Evolutionary conservation across 192 early-diverging fungal genomes (phyloP).

Genomic region (Allomyces javanicus): DNA sequence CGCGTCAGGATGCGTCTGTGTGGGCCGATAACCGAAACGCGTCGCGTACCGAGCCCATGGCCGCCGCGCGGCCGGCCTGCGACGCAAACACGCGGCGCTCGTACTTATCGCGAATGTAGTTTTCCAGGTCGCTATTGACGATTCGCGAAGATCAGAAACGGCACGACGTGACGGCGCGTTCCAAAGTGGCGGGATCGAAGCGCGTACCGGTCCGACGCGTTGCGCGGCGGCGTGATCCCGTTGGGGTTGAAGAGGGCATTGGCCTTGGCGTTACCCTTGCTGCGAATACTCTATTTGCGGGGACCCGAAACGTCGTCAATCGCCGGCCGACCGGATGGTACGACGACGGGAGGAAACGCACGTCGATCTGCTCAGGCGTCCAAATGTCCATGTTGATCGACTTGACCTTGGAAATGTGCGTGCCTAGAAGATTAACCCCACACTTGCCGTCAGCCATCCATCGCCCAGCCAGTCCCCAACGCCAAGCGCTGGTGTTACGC

Average conservation of each 20-base stretch:
- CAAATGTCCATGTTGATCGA: constrained; percentile 75
- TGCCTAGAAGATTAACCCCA: constrained; percentile 41
- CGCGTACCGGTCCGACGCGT: constrained; percentile 32
- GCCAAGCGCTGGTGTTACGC: too few relatives aligned
- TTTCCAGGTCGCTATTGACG: constrained; percentile 51
- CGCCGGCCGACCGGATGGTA: constrained; percentile 1
- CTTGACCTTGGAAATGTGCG: constrained; percentile 81
- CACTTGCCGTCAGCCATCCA: too few relatives aligned
- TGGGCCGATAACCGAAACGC: not conserved
- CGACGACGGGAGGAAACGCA: constrained; percentile 13
- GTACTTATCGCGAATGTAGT: constrained; percentile 83
- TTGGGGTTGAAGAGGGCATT: constrained; percentile 51
- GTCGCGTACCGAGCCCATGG: not conserved
- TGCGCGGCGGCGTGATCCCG: constrained; percentile 40
- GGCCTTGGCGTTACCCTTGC: constrained; percentile 41
- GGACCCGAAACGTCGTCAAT: not conserved
- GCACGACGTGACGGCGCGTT: not conserved
- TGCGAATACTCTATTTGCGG: constrained; percentile 8
- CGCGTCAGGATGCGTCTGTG: not conserved
- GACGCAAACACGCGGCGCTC: constrained; percentile 48
- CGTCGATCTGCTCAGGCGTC: constrained; percentile 67
- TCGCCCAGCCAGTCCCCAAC: too few relatives aligned
- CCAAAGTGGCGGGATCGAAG: not conserved
- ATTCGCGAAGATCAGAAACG: not conserved
- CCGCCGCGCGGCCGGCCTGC: constrained; percentile 6